Evolutionary conservation across 1,284 basidiomycete species (phyloP).

Genomic region (Limonomyces culmigenus): DNA sequence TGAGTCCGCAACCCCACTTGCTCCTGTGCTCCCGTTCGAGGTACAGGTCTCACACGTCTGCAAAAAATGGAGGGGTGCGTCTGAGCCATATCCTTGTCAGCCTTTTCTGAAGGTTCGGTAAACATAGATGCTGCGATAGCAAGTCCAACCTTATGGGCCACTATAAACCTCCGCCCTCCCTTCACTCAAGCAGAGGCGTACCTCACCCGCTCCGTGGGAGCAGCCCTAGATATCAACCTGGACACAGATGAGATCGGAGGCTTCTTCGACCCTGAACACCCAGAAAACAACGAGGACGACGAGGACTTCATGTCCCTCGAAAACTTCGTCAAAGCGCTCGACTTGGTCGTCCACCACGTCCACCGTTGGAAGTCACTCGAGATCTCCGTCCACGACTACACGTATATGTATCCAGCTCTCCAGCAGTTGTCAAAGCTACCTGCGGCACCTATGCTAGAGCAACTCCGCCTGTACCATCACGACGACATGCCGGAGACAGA

Average conservation of each 20-base stretch:
- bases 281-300: slow-evolving; percentile 15
- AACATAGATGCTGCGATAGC: no score
- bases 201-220: slow-evolving; percentile 26
- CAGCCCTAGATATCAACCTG: slow-evolving; percentile 28
- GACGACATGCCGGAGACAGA: slow-evolving; percentile 20
- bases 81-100: slow-evolving; percentile 16
- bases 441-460: slow-evolving; percentile 31
- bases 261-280: slow-evolving; percentile 24
- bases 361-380: slow-evolving; percentile 32
- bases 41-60: slow-evolving; percentile 26
- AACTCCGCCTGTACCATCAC: slow-evolving; percentile 31
- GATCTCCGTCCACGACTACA: slow-evolving; percentile 24
- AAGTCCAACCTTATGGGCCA: no score
- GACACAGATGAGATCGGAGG: no score
- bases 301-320: slow-evolving; percentile 12
- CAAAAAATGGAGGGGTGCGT: slow-evolving; percentile 16
- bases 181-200: slow-evolving; percentile 23
- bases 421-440: slow-evolving; percentile 21
- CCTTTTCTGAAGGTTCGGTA: slow-evolving; percentile 13
- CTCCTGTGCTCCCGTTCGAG: slow-evolving; percentile 17
- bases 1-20: slow-evolving; percentile 11
- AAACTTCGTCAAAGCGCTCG: no score
- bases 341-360: slow-evolving; percentile 32
- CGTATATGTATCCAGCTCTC: slow-evolving; percentile 28
- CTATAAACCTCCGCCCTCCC: no score